phyloP scores from a whole-genome alignment of 371 early-diverging fungal species.

The Mortierella sp. region DNA sequence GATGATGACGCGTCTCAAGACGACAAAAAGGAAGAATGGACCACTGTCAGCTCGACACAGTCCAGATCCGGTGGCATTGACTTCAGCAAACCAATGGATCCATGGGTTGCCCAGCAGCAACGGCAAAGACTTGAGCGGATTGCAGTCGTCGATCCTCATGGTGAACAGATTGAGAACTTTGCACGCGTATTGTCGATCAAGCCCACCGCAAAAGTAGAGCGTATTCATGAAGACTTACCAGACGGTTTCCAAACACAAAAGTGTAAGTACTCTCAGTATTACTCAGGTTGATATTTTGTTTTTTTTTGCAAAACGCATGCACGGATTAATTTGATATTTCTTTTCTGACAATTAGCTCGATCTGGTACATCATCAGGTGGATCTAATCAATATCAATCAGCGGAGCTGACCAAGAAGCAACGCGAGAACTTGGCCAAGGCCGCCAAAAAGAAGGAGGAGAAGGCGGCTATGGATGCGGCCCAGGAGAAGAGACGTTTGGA shows the following conservation, averaged over 20 bases:
- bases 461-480: constrained; percentile 39
- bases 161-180: constrained; percentile 34
- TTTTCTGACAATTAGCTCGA: constrained; percentile 18
- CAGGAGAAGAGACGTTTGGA: constrained; percentile 47
- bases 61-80: constrained; percentile 47
- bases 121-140: constrained; percentile 32
- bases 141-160: constrained; percentile 47
- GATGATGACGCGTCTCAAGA: constrained; percentile 7
- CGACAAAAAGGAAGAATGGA: constrained; percentile 36
- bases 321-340: too few species aligned
- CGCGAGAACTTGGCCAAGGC: constrained; percentile 53
- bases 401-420: constrained; percentile 51
- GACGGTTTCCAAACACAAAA: constrained; percentile 51
- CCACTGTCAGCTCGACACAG: constrained; percentile 27
- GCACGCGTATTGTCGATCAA: constrained; percentile 54
- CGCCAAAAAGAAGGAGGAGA: constrained; percentile 52
- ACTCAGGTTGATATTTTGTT: background rate
- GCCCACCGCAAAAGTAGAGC: constrained; percentile 44
- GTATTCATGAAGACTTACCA: constrained; percentile 42
- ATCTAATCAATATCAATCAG: constrained; percentile 27
- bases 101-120: constrained; percentile 55
- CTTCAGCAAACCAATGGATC: constrained; percentile 55
- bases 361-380: constrained; percentile 26
- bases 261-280: constrained; percentile 22
- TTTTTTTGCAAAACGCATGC: background rate